Percentiles rank a stretch among this genome's conserved stretches.
These are phyloP conservation scores for Pyrus communis DNA, from an alignment of 306 rosid species.

Conservation along the genomic window DNA sequence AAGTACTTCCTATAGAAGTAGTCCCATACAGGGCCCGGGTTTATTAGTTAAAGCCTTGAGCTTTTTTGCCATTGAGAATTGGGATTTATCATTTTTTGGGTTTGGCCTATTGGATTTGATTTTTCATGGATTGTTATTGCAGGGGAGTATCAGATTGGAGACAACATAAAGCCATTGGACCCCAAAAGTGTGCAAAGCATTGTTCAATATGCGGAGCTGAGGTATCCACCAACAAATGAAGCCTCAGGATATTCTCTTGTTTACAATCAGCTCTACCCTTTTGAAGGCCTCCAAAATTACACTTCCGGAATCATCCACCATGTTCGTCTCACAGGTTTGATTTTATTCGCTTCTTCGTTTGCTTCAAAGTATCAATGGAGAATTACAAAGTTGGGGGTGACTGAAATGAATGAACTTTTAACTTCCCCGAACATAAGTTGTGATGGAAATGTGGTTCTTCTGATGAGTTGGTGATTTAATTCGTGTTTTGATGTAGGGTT, in stretches of 20 bases:
- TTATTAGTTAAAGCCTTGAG: no score
- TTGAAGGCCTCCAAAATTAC: slow-evolving; percentile 71
- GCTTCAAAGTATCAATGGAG: not conserved
- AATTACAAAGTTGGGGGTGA: not conserved
- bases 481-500: slow-evolving; percentile 34
- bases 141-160: slow-evolving; percentile 82
- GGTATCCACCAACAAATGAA: slow-evolving; percentile 32
- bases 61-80: not conserved
- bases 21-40: not conserved
- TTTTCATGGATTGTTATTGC: slow-evolving; percentile 4
- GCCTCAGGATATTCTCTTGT: slow-evolving; percentile 64
- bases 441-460: not conserved
- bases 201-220: slow-evolving; percentile 46
- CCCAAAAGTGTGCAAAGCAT: slow-evolving; percentile 52
- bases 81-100: not conserved
- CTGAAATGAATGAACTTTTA: no score
- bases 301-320: slow-evolving; percentile 90
- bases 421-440: no score
- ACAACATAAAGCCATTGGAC: slow-evolving; percentile 53
- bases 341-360: not conserved
- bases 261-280: slow-evolving; percentile 74
- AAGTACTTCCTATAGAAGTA: not conserved
- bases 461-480: not conserved
- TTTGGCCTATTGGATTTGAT: not conserved
- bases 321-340: slow-evolving; percentile 62